Conservation (phyloP, 2,329 filamentous ascomycete species). For the Septoria petroselini region DNA sequence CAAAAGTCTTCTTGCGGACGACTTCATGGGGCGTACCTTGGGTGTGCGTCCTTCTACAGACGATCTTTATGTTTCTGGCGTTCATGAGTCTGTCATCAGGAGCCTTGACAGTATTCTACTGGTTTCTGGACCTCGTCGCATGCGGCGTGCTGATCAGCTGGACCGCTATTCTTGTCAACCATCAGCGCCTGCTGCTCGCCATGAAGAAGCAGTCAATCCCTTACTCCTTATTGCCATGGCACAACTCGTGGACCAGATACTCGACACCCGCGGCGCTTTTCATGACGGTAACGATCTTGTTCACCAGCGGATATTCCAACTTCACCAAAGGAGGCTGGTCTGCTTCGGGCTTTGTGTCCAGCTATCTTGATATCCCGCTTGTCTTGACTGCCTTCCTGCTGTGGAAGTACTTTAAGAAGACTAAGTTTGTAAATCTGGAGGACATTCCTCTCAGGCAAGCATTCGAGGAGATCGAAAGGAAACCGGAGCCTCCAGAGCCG, state of each 20-base stretch:
- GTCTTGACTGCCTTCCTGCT: conserved; percentile 27
- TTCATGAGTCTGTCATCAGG: conserved; percentile 38
- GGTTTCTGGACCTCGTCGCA: conserved; percentile 61
- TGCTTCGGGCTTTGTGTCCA: conserved; percentile 36
- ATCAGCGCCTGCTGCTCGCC: conserved; percentile 28
- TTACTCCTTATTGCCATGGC: conserved; percentile 28
- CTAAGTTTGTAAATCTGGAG: conserved; percentile 26
- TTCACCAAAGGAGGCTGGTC: conserved; percentile 34
- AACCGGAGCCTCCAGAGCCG: conserved; percentile 25
- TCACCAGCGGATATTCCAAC: conserved; percentile 32
- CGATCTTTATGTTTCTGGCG: conserved; percentile 32
- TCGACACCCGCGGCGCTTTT: conserved; percentile 36
- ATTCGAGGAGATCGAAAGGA: conserved; percentile 25
- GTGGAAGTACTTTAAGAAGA: conserved; percentile 31
- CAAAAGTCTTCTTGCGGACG: conserved; percentile 48
- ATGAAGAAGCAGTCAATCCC: conserved; percentile 31
- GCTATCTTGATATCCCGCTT: conserved; percentile 35
- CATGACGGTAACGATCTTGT: conserved; percentile 32
- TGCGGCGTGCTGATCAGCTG: conserved; percentile 63
- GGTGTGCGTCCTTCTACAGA: conserved; percentile 30
- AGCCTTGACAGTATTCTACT: conserved; percentile 63
- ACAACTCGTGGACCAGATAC: conserved; percentile 41
- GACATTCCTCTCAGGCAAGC: conserved; percentile 29
- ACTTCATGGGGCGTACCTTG: conserved; percentile 30
- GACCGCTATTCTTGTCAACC: conserved; percentile 38